These are phyloP conservation scores for Alternaria viburni DNA, from an alignment of 2,329 filamentous ascomycete species.

Conservation along the genomic window DNA sequence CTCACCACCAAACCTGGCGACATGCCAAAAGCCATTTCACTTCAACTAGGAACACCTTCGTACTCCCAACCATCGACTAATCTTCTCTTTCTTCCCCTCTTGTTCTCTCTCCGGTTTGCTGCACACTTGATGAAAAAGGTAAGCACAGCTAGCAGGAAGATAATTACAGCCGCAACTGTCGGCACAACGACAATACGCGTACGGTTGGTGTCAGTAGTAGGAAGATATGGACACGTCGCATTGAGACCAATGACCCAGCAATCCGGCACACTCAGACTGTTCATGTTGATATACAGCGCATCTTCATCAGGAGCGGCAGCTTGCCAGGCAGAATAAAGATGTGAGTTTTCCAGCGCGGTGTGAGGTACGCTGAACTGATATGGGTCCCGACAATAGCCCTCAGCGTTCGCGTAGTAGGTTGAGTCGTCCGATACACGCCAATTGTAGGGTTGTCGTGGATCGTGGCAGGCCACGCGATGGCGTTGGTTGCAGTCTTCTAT, in stretches of 20 bases:
- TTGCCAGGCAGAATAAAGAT: conserved; percentile 53
- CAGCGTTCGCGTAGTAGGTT: conserved; percentile 53
- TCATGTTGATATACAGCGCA: conserved; percentile 65
- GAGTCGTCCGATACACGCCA: conserved; percentile 60
- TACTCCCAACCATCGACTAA: conserved; percentile 66
- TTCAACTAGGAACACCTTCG: conserved; percentile 65
- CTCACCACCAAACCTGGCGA: neutral
- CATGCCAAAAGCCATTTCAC: neutral
- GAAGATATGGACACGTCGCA: conserved; percentile 64
- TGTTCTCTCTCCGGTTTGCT: conserved; percentile 62
- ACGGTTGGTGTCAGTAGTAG: conserved; percentile 51
- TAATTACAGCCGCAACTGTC: conserved; percentile 66
- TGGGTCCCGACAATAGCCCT: conserved; percentile 55
- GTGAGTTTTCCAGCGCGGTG: conserved; percentile 68
- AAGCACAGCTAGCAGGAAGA: conserved; percentile 65
- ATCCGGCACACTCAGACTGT: conserved; percentile 60
- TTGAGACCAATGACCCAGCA: conserved; percentile 68
- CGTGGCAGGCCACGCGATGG: conserved; percentile 64
- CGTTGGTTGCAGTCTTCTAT: conserved; percentile 61
- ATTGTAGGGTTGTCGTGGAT: conserved; percentile 59
- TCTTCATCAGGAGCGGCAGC: conserved; percentile 10
- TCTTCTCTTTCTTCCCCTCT: conserved; percentile 57
- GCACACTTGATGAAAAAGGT: conserved; percentile 70
- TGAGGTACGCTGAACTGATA: conserved; percentile 64
- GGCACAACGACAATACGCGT: conserved; percentile 64